Percentiles rank a stretch among this genome's conserved stretches.
phyloP scores from a whole-genome alignment of 2,329 filamentous ascomycete genomes.

The Parastagonospora avenae region DNA sequence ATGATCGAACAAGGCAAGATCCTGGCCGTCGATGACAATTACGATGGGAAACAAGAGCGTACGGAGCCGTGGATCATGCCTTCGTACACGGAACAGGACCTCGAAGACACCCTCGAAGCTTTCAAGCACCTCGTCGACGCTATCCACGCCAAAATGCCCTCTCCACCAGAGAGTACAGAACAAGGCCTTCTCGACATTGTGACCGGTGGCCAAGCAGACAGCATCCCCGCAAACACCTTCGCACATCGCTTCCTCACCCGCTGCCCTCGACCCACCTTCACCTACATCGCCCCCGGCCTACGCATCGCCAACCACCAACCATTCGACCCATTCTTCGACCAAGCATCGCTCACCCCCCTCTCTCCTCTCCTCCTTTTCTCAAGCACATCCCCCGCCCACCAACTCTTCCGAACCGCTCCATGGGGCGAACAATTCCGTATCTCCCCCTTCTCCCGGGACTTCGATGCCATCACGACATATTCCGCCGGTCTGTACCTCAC shows the following conservation, averaged over 20 bases:
- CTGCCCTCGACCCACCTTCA: not conserved
- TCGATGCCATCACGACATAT: conserved; percentile 6
- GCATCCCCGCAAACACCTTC: conserved; percentile 6
- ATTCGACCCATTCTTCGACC: conserved; percentile 2
- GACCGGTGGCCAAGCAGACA: conserved; percentile 7
- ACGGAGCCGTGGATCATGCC: conserved; percentile 10
- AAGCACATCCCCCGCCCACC: conserved; percentile 9
- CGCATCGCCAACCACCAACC: conserved; percentile 6
- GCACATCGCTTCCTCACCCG: conserved; percentile 3
- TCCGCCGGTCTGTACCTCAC: conserved; percentile 10
- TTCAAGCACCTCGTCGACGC: conserved; percentile 9
- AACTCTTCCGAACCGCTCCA: conserved; percentile 3
- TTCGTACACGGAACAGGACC: conserved; percentile 8
- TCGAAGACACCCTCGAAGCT: conserved; percentile 8
- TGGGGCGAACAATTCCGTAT: conserved; percentile 8
- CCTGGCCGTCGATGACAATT: conserved; percentile 1
- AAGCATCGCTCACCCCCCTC: conserved; percentile 5
- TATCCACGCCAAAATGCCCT: conserved; percentile 9
- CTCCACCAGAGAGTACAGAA: conserved; percentile 6
- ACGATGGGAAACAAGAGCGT: conserved; percentile 6
- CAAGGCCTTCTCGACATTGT: conserved; percentile 10
- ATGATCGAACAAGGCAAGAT: conserved; percentile 14
- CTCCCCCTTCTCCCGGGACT: conserved; percentile 6
- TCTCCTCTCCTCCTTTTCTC: conserved; percentile 10
- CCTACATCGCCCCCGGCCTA: conserved; percentile 2